Evolutionary conservation across 1,284 basidiomycete genomes (phyloP), one percentile per base, ranked within the genome.

Genomic region (Ceratobasidium sp.): DNA sequence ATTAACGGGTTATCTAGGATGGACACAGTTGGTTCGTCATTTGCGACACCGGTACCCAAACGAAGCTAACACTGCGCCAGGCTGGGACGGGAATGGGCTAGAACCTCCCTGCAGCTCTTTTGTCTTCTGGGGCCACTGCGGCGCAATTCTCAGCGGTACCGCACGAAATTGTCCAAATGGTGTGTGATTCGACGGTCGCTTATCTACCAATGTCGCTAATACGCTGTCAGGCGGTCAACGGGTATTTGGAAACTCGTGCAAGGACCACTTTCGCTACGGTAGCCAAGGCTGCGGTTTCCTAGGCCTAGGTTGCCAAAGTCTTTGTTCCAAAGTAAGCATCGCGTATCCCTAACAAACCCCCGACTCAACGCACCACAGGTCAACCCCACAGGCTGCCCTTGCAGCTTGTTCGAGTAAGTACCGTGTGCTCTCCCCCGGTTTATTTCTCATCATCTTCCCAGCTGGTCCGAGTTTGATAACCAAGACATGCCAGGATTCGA

Each of bases 401-500:
- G 58, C 22, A 61, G 58, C 58, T 22, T 61, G 16, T 41, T 41
- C 58, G 58, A 61, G 58, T 61, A 22, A 7, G 58, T 41, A 27
- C 9, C 14, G 16, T 53, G 6, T 14, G 16, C 27, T 13, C 13
- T 56, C 13, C 24, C 11, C 13, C 8, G 6, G 13, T 31, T 9
- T 29, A 8, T 34, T 34, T 34, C 29, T 56, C 58, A 43, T 24
- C 5, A 5, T 9, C 5, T 41, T 13, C n/a, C 6, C 16, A 61
- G 58, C 24, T 61, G 34, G 58, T 41, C 58, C 37, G 58, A 61
- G 37, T 61, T 41, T 19, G 58, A 22, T 13, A 43, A 61, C 14
- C 58, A 61, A 61, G 58, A 61, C 37, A 61, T 61, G 58, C 58
- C 58, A 8, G 37, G 58, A 1, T 39, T 19, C 58, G 58, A 61